Evolutionary conservation across 2,329 filamentous ascomycete genomes (phyloP).

Genomic region (Alternaria postmessia): DNA sequence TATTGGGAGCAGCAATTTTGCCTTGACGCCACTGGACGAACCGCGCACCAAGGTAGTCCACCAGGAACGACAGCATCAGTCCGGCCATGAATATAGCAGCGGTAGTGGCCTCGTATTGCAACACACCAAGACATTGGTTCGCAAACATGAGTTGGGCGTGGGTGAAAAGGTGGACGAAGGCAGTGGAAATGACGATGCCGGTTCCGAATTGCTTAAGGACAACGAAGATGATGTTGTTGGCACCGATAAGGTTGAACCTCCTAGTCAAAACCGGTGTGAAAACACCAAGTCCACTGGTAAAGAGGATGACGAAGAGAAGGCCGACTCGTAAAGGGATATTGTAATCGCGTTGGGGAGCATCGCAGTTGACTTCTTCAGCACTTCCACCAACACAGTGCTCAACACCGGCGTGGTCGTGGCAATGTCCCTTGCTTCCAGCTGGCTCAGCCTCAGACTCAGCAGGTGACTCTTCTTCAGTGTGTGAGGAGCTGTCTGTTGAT

Average conservation of each 20-base stretch:
- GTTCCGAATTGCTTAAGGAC: conserved; percentile 77
- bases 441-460: conserved; percentile 24
- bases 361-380: conserved; percentile 57
- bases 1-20: conserved; percentile 23
- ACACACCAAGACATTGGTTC: conserved; percentile 71
- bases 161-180: conserved; percentile 75
- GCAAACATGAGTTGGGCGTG: conserved; percentile 77
- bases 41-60: conserved; percentile 73
- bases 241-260: conserved; percentile 62
- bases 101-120: conserved; percentile 73
- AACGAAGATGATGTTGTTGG: conserved; percentile 62
- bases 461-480: conserved; percentile 20
- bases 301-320: conserved; percentile 74
- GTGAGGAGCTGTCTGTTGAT: conserved; percentile 21
- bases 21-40: conserved; percentile 56
- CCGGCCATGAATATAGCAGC: conserved; percentile 78
- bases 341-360: conserved; percentile 64
- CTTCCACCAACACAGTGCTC: conserved; percentile 68
- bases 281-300: conserved; percentile 73
- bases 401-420: conserved; percentile 78
- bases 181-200: conserved; percentile 75
- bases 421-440: conserved; percentile 48
- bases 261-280: conserved; percentile 72
- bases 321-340: conserved; percentile 74
- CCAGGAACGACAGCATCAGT: conserved; percentile 74